Evolutionary conservation across 2,329 filamentous ascomycete genomes (phyloP), one percentile per base, ranked within the genome.

Genomic region (Dactylellina leptospora): DNA sequence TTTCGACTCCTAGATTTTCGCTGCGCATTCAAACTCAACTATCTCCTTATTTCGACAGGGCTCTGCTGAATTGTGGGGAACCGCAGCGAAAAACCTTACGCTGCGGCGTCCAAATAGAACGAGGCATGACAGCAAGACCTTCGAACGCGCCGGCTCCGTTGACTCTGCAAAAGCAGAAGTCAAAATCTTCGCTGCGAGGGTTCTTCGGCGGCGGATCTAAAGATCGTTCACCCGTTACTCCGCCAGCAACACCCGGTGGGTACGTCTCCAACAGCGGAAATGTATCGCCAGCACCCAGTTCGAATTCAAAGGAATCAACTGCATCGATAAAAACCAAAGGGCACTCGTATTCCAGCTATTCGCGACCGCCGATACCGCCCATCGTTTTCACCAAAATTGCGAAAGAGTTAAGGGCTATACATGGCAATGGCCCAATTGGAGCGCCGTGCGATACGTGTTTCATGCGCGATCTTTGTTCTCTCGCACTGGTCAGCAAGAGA

Each of bases 401-500:
- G 25, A 62, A 53, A 51, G 66, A 71, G 45, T 20, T 71, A 23
- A 58, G 66, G 44, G 51, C 45, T 9, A 71, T 71, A 44, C 66
- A 71, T 36, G 59, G 66, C 5, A 55, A 36, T 20, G 53, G 66
- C 2, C 58, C 56, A 3, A 45, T 62, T 45, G 66, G 66, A 48
- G 45, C 59, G 22, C 69, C 69, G 44, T 73, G 69, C 60, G 69
- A 73, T 40, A 73, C 69, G 30, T 73, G 69, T 50, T 73, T 73
- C 55, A 73, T 73, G 69, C 53, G 69, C 25, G 69, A 73, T 44
- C 53, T 73, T 27, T 73, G 69, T 48, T 73, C 69, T 9, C 54
- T 73, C 18, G 54, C 61, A 36, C 44, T 73, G 9, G 55, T 60
- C 23, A 61, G 44, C 45, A 73, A 73, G 48, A 54, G 60, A 44